These are phyloP conservation scores for Ottelia alismoides DNA, from an alignment of 106 monocot species.

Conservation along the genomic window DNA sequence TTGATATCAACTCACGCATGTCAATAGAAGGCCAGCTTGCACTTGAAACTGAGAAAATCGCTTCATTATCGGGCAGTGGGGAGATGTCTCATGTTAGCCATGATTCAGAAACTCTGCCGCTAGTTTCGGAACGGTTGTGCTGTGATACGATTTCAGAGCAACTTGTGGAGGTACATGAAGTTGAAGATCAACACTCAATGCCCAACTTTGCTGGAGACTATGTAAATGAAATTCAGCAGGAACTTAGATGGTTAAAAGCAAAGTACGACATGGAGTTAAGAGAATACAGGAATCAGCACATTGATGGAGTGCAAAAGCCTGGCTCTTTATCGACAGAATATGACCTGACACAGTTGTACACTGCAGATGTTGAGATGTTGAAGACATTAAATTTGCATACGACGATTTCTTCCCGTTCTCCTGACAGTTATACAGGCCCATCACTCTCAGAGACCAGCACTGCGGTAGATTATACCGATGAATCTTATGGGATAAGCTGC, in stretches of 20 bases:
- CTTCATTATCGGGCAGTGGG: not conserved
- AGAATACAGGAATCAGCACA: conserved; percentile 5
- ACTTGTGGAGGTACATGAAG: not conserved
- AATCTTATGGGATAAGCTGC: conserved; percentile 3
- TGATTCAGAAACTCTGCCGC: not conserved
- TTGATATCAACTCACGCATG: too few relatives aligned
- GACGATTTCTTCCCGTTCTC: conserved; percentile 4
- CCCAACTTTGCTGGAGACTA: conserved; percentile 6
- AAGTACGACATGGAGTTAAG: conserved; percentile 18
- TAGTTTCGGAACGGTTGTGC: not conserved
- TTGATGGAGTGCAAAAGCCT: conserved; percentile 1
- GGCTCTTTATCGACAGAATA: too few relatives aligned
- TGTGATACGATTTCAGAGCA: not conserved
- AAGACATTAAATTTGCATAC: conserved; percentile 15
- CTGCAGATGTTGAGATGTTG: not conserved
- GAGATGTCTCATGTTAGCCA: not conserved
- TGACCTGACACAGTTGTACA: not conserved
- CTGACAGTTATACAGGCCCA: too few relatives aligned
- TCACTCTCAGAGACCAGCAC: not conserved
- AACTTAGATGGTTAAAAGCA: conserved; percentile 19
- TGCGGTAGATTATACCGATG: not conserved
- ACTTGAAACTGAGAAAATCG: conserved; percentile 2
- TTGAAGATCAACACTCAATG: not conserved
- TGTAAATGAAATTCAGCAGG: conserved; percentile 15
- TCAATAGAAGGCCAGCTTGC: too few relatives aligned